These are phyloP conservation scores for Kuraishia ogatae DNA, from an alignment of 805 yeast genomes.

Conservation along the genomic window DNA sequence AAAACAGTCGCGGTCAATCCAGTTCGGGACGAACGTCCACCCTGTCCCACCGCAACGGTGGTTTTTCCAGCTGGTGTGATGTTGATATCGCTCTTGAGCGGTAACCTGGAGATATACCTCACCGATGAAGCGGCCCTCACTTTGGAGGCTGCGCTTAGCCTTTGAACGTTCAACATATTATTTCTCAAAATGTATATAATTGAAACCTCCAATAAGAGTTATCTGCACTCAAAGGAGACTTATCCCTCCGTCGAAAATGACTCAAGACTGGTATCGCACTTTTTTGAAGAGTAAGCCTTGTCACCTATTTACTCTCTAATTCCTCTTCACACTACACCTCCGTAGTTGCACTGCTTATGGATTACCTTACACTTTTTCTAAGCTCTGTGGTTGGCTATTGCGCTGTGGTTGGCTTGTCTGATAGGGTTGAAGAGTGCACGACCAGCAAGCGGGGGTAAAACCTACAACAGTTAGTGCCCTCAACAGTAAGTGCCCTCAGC, in stretches of 20 bases:
- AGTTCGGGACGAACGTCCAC: conserved; percentile 79
- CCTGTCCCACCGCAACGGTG: conserved; percentile 59
- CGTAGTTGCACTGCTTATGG: not conserved
- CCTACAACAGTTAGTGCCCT: no score
- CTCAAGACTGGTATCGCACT: no score
- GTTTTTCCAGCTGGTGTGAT: conserved; percentile 74
- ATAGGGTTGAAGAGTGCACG: not conserved
- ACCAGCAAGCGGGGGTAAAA: not conserved
- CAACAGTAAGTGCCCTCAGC: no score
- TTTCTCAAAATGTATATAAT: not conserved
- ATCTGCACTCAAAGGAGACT: no score
- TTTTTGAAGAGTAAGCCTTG: no score
- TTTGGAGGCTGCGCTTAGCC: not conserved
- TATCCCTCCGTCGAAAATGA: no score
- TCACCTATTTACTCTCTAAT: not conserved
- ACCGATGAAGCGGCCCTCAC: not conserved
- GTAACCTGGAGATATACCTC: conserved; percentile 19
- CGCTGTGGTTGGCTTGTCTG: not conserved
- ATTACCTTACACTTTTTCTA: not conserved
- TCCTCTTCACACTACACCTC: not conserved
- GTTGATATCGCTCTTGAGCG: conserved; percentile 50
- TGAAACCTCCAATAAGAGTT: no score
- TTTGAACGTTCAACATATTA: not conserved
- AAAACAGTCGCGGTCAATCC: conserved; percentile 87
- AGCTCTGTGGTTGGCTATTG: not conserved